Conservation (phyloP, 2,329 filamentous ascomycete species). For the Colletotrichum sp. region DNA sequence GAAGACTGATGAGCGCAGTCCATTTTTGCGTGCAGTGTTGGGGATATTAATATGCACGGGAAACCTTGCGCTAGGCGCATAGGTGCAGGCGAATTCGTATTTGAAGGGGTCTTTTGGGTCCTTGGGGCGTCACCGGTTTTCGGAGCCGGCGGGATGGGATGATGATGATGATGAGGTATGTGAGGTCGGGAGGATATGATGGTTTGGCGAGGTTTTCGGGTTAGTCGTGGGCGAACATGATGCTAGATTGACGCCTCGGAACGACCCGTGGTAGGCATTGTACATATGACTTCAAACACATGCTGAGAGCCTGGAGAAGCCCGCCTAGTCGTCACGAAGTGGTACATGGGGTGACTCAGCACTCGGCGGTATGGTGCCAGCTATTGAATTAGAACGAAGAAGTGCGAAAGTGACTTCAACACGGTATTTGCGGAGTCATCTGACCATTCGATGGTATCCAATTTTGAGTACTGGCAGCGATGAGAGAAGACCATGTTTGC, state of each 20-base stretch:
- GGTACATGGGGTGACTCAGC: not conserved
- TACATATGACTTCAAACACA: not conserved
- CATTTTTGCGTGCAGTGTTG: not conserved
- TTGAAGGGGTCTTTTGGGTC: not conserved
- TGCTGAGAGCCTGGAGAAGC: not conserved
- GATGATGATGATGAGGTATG: not conserved
- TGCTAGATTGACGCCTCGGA: not conserved
- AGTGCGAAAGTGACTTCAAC: not conserved
- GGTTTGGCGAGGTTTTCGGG: not conserved
- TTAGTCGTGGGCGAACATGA: not conserved
- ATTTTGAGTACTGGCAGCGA: not conserved
- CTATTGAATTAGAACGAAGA: not conserved
- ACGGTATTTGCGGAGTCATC: not conserved
- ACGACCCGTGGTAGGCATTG: not conserved
- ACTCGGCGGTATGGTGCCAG: not conserved
- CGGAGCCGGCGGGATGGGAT: not conserved
- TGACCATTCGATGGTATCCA: not conserved
- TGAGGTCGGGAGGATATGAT: not conserved
- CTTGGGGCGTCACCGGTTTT: not conserved
- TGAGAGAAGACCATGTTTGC: not conserved
- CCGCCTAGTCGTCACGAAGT: too few species aligned
- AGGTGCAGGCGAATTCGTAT: not conserved
- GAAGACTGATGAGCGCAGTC: not conserved
- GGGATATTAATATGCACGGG: not conserved
- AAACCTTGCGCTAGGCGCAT: not conserved